Evolutionary conservation across 352 stramenopile species (phyloP).

Genomic region (Phytophthora pisi): DNA sequence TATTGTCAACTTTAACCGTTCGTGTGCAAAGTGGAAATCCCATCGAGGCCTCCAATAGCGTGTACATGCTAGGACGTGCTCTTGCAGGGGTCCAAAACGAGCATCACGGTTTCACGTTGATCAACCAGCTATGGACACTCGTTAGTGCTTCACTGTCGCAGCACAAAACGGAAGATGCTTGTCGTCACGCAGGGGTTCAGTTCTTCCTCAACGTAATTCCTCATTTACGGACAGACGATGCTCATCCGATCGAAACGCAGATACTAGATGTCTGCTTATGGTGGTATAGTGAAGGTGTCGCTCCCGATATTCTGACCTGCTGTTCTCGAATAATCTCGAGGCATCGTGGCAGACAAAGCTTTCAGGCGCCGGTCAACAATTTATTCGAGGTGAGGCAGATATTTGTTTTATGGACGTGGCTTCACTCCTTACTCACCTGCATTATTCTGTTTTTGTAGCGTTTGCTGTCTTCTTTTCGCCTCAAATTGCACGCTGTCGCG

Average conservation of each 20-base stretch:
- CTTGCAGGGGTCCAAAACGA: slow-evolving; percentile 50
- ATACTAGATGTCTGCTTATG: slow-evolving; percentile 48
- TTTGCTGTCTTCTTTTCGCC: slow-evolving; percentile 43
- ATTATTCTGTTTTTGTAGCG: slow-evolving; percentile 21
- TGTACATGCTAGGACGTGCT: slow-evolving; percentile 63
- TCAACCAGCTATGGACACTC: slow-evolving; percentile 61
- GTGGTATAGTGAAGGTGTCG: slow-evolving; percentile 52
- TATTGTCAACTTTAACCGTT: slow-evolving; percentile 43
- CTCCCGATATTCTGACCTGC: slow-evolving; percentile 51
- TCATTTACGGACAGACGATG: slow-evolving; percentile 18
- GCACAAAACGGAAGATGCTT: slow-evolving; percentile 36
- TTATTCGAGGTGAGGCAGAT: slow-evolving; percentile 34
- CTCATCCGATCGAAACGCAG: slow-evolving; percentile 39
- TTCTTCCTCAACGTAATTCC: slow-evolving; percentile 61
- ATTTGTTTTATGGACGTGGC: background rate
- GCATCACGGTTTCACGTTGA: slow-evolving; percentile 34
- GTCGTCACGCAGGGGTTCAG: slow-evolving; percentile 42
- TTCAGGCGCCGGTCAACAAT: slow-evolving; percentile 31
- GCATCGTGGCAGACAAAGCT: slow-evolving; percentile 38
- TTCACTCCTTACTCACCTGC: background rate
- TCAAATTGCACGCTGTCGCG: slow-evolving; percentile 51
- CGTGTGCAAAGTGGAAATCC: slow-evolving; percentile 39
- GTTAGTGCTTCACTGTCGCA: slow-evolving; percentile 40
- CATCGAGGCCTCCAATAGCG: slow-evolving; percentile 30
- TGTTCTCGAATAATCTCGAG: slow-evolving; percentile 45